Evolutionary conservation across 2,329 filamentous ascomycete genomes (phyloP).

Genomic region (Bipolaris gigantea): DNA sequence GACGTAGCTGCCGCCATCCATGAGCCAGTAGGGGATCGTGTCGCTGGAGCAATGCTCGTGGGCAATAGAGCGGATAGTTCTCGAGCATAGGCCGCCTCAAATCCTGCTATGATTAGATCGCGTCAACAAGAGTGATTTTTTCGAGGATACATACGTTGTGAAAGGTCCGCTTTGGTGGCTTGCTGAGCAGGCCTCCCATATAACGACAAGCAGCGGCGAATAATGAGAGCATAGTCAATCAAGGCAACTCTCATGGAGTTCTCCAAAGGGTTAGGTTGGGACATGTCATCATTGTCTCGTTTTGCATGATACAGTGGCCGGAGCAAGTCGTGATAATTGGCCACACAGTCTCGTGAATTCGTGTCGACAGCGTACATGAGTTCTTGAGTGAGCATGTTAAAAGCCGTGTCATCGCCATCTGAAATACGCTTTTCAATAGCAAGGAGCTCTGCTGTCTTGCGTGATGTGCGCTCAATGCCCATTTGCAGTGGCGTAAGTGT

Average conservation of each 20-base stretch:
- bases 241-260: constrained; percentile 82
- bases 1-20: constrained; percentile 36
- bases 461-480: constrained; percentile 85
- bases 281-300: constrained; percentile 47
- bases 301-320: constrained; percentile 51
- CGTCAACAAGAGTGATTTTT: constrained; percentile 8
- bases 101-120: constrained; percentile 39
- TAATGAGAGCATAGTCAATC: constrained; percentile 83
- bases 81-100: constrained; percentile 50
- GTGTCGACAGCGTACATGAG: constrained; percentile 76
- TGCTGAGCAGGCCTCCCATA: constrained; percentile 67
- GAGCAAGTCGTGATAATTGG: constrained; percentile 74
- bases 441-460: constrained; percentile 85
- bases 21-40: constrained; percentile 40
- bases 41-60: constrained; percentile 27
- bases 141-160: constrained; percentile 59
- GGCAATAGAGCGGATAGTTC: constrained; percentile 50
- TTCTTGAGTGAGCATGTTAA: constrained; percentile 71
- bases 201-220: constrained; percentile 76
- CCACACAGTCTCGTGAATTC: constrained; percentile 73
- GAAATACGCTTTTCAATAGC: constrained; percentile 72
- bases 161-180: constrained; percentile 62
- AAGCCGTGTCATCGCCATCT: constrained; percentile 71
- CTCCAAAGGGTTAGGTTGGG: constrained; percentile 61
- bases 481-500: constrained; percentile 76